phyloP scores from a whole-genome alignment of 495 filamentous ascomycete species.

The Clavariopsis aquatica region DNA sequence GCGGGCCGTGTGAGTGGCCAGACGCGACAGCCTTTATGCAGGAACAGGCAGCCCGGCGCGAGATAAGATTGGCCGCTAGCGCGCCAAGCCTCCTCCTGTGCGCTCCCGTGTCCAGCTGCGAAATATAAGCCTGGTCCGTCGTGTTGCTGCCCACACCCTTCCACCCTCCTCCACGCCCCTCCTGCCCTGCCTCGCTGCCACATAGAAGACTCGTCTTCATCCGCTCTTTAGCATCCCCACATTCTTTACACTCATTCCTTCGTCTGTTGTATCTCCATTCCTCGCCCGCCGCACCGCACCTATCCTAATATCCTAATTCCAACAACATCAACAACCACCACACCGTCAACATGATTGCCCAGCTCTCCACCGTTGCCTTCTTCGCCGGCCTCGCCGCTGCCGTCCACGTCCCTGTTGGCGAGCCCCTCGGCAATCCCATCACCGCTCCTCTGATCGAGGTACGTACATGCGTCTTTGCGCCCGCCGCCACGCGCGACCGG shows the following conservation, averaged over 20 bases:
- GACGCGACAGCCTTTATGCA: slow-evolving; percentile 15
- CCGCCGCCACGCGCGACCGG: background rate
- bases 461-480: slow-evolving; percentile 3
- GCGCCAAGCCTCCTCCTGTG: slow-evolving; percentile 3
- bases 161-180: slow-evolving; percentile 5
- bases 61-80: slow-evolving; percentile 6
- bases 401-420: slow-evolving; percentile 48
- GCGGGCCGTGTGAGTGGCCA: background rate
- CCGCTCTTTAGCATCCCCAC: slow-evolving; percentile 32
- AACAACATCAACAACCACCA: slow-evolving; percentile 1
- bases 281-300: no score
- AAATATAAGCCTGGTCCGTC: background rate
- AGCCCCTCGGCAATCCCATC: slow-evolving; percentile 61
- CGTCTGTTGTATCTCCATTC: no score
- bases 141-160: slow-evolving; percentile 18
- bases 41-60: slow-evolving; percentile 23
- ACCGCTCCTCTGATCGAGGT: slow-evolving; percentile 52
- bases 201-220: slow-evolving; percentile 37
- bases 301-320: slow-evolving; percentile 31
- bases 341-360: slow-evolving; percentile 34
- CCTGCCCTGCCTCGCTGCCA: slow-evolving; percentile 15
- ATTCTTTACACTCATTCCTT: slow-evolving; percentile 2
- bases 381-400: slow-evolving; percentile 53
- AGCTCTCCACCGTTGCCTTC: slow-evolving; percentile 50
- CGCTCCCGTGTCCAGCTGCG: background rate